These are phyloP conservation scores for Chalciporus piperatus DNA, from an alignment of 768 basidiomycete genomes.

Conservation along the genomic window DNA sequence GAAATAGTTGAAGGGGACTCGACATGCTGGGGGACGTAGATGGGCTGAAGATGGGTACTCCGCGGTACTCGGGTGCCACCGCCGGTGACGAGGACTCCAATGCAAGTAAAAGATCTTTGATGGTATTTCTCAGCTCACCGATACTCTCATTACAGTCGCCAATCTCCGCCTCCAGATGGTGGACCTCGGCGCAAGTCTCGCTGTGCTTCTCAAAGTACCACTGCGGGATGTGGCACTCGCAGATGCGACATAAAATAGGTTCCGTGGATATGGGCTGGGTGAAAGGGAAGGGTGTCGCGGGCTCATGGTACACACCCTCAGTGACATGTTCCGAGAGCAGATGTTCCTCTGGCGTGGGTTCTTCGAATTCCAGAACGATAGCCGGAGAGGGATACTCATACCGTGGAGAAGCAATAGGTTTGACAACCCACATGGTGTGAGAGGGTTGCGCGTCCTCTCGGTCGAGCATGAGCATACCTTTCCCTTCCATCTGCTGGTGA, in stretches of 20 bases:
- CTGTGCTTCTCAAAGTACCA: slow-evolving; percentile 99
- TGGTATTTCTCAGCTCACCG: slow-evolving; percentile 79
- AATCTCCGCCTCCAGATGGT: slow-evolving; percentile 94
- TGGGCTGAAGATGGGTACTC: slow-evolving; percentile 78
- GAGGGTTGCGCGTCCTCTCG: slow-evolving; percentile 82
- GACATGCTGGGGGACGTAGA: slow-evolving; percentile 68
- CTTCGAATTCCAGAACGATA: slow-evolving; percentile 51
- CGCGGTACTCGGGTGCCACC: slow-evolving; percentile 76
- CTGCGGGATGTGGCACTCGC: slow-evolving; percentile 93
- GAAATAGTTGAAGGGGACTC: slow-evolving; percentile 76
- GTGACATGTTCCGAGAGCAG: slow-evolving; percentile 43
- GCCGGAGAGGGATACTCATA: slow-evolving; percentile 65
- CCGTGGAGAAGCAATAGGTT: slow-evolving; percentile 70
- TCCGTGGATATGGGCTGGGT: slow-evolving; percentile 74
- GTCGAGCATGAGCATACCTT: slow-evolving; percentile 98
- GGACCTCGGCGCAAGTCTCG: slow-evolving; percentile 96
- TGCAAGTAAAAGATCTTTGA: slow-evolving; percentile 70
- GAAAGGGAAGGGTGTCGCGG: slow-evolving; percentile 72
- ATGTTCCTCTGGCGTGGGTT: slow-evolving; percentile 35
- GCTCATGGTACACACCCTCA: slow-evolving; percentile 39
- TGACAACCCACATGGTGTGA: slow-evolving; percentile 98
- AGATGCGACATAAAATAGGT: slow-evolving; percentile 92
- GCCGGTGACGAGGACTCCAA: slow-evolving; percentile 74
- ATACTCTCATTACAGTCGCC: slow-evolving; percentile 92
- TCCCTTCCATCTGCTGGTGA: slow-evolving; percentile 91